Base-by-base conservation (phyloP, 1,284 basidiomycete species). In the Fistulinella cinereoalba region DNA sequence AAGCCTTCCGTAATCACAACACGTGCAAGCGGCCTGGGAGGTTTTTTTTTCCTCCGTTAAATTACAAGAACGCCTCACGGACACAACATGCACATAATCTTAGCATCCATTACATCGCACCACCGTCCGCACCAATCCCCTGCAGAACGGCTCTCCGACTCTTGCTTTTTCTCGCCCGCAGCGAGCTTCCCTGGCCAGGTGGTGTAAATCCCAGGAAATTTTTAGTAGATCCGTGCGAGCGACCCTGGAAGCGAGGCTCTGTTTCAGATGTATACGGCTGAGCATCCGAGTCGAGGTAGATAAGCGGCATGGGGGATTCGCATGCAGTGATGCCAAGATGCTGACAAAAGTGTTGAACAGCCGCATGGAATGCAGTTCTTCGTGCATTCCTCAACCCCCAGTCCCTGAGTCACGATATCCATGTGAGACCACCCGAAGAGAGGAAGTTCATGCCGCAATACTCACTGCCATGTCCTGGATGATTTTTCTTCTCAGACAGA, bases 361-460 rank as follows among this genome's bases (percentile, higher is more conserved):
- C 87, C 6, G 83, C 83, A 57, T 86, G 79, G 71, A 89, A 89
- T 4, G 85, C 83, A 3, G 86, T 88, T 57, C 76, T 79, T 39
- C 85, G 78, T 16, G 74, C 64, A 46, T 71, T 70, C 19, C 74
- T 76, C 22, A 83, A 64, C 27, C 78, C 76, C 85, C 85, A 88
- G 61, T 88, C 81, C 68, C 62, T 64, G 49, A 18, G 32, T 36
- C 12, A 41, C 29, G n/a, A 44, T 33, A 16, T 1, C 32, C 28
- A 10, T 55, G 27, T 56, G 44, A 47, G 23, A 34, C 31, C 37
- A 13, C 24, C n/a, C 24, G 32, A 10, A 40, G 8, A 38, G 11
- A 41, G 10, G 12, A 15, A 25, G n/a, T 18, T 16, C 12, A 19
- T 11, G 32, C 21, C 9, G 24, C 23, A 25, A 33, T 16, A 60